Base-by-base conservation (phyloP, 768 basidiomycete species). In the Lentinula detonsa region DNA sequence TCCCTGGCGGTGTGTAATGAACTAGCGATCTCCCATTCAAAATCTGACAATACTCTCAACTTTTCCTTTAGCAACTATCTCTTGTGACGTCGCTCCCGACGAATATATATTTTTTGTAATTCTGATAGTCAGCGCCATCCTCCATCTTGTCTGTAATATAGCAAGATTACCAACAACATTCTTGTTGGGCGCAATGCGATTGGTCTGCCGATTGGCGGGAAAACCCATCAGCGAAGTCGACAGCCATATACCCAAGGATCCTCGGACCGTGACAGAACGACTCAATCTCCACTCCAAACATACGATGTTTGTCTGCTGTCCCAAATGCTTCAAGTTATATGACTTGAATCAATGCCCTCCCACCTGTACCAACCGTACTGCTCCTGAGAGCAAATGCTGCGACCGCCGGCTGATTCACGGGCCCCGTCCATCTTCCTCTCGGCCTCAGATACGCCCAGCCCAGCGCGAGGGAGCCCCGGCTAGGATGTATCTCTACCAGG, bases 261-360 rank as follows among this genome's bases (percentile, higher is more conserved):
- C 67, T 18, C 48, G 61, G 15, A 66, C 66, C 8, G 58, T 70
- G 21, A n/a, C 63, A 28, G 64, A 65, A 23, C 62, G 53, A 42
- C 63, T 67, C 37, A 57, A 65, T 23, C 60, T 70, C 0, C 64
- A 68, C 0, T 66, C 70, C 6, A 50, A 31, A 8, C 65, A 62
- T n/a, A 59, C 43, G 5, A 59, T 61, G 4, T 71, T 63, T 40
- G 63, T 67, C 4, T 69, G 66, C 31, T 74, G 73, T 48, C 66
- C 67, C 10, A 61, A 60, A 42, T 73, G 73, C 50, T 74, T 62
- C 42, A 66, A 31, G 37, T 64, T 57, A 1, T 73, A 71, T 50
- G 57, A 65, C 28, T 28, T 60, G 8, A 35, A 62, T 16, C 31
- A 52, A 0, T 70, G 64, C 58, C 69, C 71, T 1, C 65, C 66